These are phyloP conservation scores for Chytriomyces confervae DNA, from an alignment of 192 early-diverging fungal genomes.

Conservation along the genomic window DNA sequence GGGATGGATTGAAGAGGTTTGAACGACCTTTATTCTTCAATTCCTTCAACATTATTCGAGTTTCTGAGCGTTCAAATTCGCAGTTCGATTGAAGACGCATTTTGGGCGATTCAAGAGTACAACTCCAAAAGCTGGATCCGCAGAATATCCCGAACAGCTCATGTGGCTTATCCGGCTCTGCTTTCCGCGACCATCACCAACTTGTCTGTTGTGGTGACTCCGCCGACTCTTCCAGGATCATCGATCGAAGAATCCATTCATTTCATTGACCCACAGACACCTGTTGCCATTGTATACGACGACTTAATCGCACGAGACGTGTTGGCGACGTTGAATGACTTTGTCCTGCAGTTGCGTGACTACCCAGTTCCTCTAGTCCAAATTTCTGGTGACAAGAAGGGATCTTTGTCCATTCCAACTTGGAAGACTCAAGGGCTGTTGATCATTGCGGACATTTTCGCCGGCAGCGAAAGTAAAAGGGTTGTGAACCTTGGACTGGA, in stretches of 20 bases:
- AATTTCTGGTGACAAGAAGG: slow-evolving; percentile 22
- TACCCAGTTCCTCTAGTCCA: slow-evolving; percentile 47
- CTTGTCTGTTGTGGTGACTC: slow-evolving; percentile 21
- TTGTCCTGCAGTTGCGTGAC: slow-evolving; percentile 49
- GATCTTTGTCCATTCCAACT: neutral
- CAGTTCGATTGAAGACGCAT: slow-evolving; percentile 47
- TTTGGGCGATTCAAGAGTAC: slow-evolving; percentile 58
- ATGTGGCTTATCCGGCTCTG: slow-evolving; percentile 31
- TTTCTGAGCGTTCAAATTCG: neutral
- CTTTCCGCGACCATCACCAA: slow-evolving; percentile 34
- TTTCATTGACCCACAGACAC: slow-evolving; percentile 54
- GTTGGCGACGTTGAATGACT: slow-evolving; percentile 26
- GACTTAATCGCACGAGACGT: slow-evolving; percentile 53
- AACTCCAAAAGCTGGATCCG: slow-evolving; percentile 55
- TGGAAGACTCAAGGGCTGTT: slow-evolving; percentile 58
- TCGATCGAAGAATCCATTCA: slow-evolving; percentile 55
- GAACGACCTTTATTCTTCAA: neutral
- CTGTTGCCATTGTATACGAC: slow-evolving; percentile 49
- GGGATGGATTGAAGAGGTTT: neutral
- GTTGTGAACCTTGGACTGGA: slow-evolving; percentile 40
- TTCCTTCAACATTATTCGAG: neutral
- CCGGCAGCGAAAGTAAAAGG: slow-evolving; percentile 42
- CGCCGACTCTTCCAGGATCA: slow-evolving; percentile 35
- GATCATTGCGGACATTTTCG: slow-evolving; percentile 52
- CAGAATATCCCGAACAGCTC: slow-evolving; percentile 9